phyloP scores from a whole-genome alignment of 176 grass and related monocot species.

The Lolium multiflorum region DNA sequence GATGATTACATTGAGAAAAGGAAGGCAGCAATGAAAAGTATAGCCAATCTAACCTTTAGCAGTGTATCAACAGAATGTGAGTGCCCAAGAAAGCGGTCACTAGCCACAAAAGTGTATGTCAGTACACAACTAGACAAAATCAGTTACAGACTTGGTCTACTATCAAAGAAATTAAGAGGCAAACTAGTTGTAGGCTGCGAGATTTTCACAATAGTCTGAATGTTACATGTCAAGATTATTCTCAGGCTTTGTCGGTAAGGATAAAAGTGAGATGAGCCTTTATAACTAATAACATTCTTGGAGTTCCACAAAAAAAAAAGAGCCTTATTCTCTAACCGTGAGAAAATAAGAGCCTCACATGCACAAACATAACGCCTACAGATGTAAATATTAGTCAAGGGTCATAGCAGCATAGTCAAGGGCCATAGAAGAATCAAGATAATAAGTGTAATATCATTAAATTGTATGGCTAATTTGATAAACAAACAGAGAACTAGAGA shows the following conservation, averaged over 20 bases:
- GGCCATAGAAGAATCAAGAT: background rate
- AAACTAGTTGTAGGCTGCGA: background rate
- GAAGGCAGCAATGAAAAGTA: background rate
- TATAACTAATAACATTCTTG: background rate
- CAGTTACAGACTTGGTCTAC: background rate
- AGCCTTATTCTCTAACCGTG: background rate
- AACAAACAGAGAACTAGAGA: conserved; percentile 1
- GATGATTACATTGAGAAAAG: background rate
- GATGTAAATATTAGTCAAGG: background rate
- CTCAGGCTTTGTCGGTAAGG: background rate
- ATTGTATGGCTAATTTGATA: background rate
- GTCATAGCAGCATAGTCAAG: background rate
- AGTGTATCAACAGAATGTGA: conserved; percentile 83
- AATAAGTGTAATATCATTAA: background rate
- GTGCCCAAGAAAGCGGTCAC: conserved; percentile 96
- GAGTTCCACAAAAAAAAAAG: conserved; percentile 12
- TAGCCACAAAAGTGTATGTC: conserved; percentile 45
- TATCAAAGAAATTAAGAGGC: conserved; percentile 13
- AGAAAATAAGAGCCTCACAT: background rate
- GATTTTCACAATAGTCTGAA: background rate
- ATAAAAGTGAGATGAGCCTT: background rate
- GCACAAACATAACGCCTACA: background rate
- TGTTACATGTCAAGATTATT: conserved; percentile 3
- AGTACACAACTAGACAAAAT: conserved; percentile 29
- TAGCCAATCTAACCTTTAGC: conserved; percentile 70